A percentile compares a stretch with the other conserved stretches of the same genome.
phyloP scores from a whole-genome alignment of 129 eudicot species.

The Erigeron canadensis region DNA sequence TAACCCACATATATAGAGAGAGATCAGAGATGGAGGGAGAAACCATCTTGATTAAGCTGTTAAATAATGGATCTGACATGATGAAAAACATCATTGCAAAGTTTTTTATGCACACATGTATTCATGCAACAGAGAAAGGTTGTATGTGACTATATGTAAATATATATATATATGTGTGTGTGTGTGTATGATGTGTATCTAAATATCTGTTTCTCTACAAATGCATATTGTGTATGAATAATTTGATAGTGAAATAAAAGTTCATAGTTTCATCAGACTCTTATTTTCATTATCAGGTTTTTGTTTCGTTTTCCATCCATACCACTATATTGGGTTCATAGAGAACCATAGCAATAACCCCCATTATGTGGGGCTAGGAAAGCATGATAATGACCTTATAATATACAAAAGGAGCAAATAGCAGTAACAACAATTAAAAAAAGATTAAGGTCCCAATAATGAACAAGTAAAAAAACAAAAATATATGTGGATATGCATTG shows the following conservation, averaged over 20 bases:
- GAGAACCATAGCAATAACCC: conserved; percentile 18
- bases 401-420: neutral
- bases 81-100: conserved; percentile 22
- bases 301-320: conserved; percentile 5
- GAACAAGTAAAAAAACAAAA: neutral
- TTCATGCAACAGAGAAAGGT: neutral
- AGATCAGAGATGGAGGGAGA: conserved; percentile 10
- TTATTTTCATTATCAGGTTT: too few relatives aligned
- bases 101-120: conserved; percentile 12
- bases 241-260: conserved; percentile 12
- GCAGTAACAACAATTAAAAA: neutral
- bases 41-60: conserved; percentile 13
- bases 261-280: neutral
- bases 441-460: neutral
- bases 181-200: neutral
- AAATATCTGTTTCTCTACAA: neutral
- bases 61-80: conserved; percentile 28
- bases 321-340: neutral
- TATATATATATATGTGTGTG: neutral
- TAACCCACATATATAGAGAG: neutral
- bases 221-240: conserved; percentile 7
- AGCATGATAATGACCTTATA: neutral
- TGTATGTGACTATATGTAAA: neutral
- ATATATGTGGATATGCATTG: conserved; percentile 4
- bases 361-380: conserved; percentile 11